These are phyloP conservation scores for Candida sanyiensis DNA, from an alignment of 805 yeast species.

Conservation along the genomic window DNA sequence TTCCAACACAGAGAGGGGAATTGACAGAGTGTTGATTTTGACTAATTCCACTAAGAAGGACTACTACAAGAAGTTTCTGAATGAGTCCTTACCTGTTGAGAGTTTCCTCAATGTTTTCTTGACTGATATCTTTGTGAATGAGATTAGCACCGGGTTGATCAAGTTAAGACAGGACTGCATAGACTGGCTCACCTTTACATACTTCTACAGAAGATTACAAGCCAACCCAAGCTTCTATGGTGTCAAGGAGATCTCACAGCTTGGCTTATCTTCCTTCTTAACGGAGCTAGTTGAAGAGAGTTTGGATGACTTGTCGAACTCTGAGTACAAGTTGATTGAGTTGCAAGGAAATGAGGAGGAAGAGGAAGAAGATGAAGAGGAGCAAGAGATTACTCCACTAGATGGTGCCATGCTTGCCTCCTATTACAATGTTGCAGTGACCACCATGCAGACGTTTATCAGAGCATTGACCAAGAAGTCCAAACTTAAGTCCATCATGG, in stretches of 20 bases:
- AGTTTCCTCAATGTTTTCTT: slow-evolving; percentile 56
- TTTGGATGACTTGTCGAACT: slow-evolving; percentile 57
- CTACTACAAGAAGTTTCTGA: slow-evolving; percentile 67
- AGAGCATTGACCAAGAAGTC: slow-evolving; percentile 47
- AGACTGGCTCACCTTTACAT: slow-evolving; percentile 84
- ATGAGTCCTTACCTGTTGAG: slow-evolving; percentile 78
- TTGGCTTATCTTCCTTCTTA: slow-evolving; percentile 72
- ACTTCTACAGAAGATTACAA: slow-evolving; percentile 73
- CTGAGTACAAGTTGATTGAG: slow-evolving; percentile 57
- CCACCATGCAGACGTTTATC: slow-evolving; percentile 59
- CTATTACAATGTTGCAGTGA: slow-evolving; percentile 59
- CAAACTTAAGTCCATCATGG: slow-evolving; percentile 56
- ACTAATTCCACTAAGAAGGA: slow-evolving; percentile 50
- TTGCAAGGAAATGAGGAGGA: slow-evolving; percentile 36
- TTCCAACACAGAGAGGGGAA: slow-evolving; percentile 23
- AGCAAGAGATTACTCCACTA: slow-evolving; percentile 43
- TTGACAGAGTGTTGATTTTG: slow-evolving; percentile 45
- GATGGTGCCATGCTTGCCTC: slow-evolving; percentile 74
- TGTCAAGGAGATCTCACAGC: slow-evolving; percentile 53
- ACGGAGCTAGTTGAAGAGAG: slow-evolving; percentile 79
- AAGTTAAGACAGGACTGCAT: slow-evolving; percentile 75
- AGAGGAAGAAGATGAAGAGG: slow-evolving; percentile 28
- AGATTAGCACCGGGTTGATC: slow-evolving; percentile 62
- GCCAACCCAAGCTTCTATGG: slow-evolving; percentile 88
- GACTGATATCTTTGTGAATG: slow-evolving; percentile 67